A percentile compares a stretch with the other conserved stretches of the same genome.
These are phyloP conservation scores for Saccharomyces pastorianus DNA, from an alignment of 1,139 yeast species.

Conservation along the genomic window DNA sequence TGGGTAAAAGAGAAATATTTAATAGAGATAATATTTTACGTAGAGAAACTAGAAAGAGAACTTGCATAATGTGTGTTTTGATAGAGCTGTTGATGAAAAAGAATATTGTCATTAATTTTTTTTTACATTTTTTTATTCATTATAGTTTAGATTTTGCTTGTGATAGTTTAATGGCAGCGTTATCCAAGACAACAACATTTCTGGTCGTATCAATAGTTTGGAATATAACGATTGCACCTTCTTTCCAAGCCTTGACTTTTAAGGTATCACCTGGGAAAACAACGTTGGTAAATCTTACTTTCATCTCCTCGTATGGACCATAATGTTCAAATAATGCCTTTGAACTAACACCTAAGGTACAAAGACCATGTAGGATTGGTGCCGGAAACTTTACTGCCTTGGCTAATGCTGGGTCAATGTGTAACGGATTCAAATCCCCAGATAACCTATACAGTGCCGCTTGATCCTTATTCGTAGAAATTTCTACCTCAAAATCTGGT, in stretches of 20 bases:
- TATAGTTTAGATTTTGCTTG: constrained; percentile 24
- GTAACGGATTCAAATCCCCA: constrained; percentile 93
- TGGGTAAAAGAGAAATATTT: not conserved
- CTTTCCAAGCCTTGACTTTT: constrained; percentile 77
- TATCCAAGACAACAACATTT: constrained; percentile 68
- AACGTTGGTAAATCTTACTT: constrained; percentile 84
- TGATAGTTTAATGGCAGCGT: constrained; percentile 72
- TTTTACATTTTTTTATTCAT: not conserved
- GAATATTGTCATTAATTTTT: not conserved
- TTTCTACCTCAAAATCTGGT: constrained; percentile 61
- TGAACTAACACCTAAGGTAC: constrained; percentile 76
- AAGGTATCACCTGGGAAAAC: constrained; percentile 97
- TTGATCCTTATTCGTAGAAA: constrained; percentile 60
- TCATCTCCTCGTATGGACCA: constrained; percentile 78
- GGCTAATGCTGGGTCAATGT: constrained; percentile 87
- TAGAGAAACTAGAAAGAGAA: not conserved
- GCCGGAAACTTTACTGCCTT: constrained; percentile 76
- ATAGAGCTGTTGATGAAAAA: not conserved
- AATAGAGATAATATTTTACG: not conserved
- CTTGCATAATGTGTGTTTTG: not conserved
- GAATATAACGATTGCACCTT: constrained; percentile 62
- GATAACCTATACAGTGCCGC: constrained; percentile 88
- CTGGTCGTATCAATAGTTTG: constrained; percentile 80
- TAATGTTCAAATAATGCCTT: constrained; percentile 70
- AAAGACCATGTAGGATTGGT: constrained; percentile 91